Percentiles rank a stretch among this genome's conserved stretches.
phyloP scores from a whole-genome alignment of 2,329 filamentous ascomycete genomes.

The Aureobasidium zeae region DNA sequence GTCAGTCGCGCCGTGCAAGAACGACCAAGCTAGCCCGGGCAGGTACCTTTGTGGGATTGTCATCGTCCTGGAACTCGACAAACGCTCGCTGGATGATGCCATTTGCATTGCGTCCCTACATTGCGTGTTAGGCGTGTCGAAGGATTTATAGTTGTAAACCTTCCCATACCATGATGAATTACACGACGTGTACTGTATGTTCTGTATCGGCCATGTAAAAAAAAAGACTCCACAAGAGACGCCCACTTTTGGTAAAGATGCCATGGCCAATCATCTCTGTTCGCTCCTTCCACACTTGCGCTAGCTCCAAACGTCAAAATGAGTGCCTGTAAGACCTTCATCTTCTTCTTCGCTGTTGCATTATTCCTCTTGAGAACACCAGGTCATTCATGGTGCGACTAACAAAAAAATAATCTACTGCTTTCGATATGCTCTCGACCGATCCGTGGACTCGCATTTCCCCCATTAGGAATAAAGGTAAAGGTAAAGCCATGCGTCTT shows the following conservation, averaged over 20 bases:
- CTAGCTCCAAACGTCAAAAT: background rate
- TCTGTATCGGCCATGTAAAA: background rate
- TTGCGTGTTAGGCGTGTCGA: background rate
- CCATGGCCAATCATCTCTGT: slow-evolving; percentile 8
- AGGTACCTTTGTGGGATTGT: slow-evolving; percentile 32
- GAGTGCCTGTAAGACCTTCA: slow-evolving; percentile 9
- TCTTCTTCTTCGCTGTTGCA: no score
- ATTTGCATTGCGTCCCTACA: slow-evolving; percentile 27
- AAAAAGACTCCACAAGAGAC: no score
- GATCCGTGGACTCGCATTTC: no score
- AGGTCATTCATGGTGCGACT: no score
- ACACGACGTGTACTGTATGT: slow-evolving; percentile 9
- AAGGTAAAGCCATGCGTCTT: no score
- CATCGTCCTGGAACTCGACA: slow-evolving; percentile 33
- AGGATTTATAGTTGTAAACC: background rate
- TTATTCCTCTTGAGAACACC: no score
- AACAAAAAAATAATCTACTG: no score
- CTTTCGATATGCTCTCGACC: no score
- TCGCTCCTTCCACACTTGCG: background rate
- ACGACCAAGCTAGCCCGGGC: background rate
- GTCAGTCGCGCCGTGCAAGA: slow-evolving; percentile 5
- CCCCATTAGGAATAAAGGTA: no score
- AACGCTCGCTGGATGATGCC: slow-evolving; percentile 34
- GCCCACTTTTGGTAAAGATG: no score
- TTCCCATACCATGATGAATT: slow-evolving; percentile 10